Evolutionary conservation across 306 rosid species (phyloP).

Genomic region (Cicer arietinum): DNA sequence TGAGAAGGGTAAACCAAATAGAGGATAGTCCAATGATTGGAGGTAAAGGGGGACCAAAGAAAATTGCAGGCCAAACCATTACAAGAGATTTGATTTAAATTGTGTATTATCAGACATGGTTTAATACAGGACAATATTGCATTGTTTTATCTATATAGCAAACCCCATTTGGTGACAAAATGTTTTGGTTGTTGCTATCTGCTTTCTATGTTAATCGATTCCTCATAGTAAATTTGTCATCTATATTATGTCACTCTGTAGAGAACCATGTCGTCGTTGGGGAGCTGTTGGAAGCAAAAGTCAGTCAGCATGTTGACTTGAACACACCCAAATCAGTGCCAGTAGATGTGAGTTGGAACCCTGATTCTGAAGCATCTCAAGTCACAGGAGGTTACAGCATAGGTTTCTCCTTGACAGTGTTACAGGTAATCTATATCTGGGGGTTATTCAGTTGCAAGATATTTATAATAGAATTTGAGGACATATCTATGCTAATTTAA

Average conservation of each 20-base stretch:
- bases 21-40: constrained; percentile 2
- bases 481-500: constrained; percentile 7
- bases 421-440: constrained; percentile 68
- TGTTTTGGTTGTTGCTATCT: constrained; percentile 22
- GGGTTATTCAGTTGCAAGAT: constrained; percentile 31
- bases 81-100: constrained; percentile 11
- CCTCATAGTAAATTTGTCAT: constrained; percentile 41
- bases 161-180: not conserved
- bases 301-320: constrained; percentile 66
- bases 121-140: constrained; percentile 2
- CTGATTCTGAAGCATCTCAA: constrained; percentile 90
- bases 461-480: constrained; percentile 27
- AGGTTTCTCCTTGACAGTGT: constrained; percentile 92
- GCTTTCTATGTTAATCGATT: constrained; percentile 27
- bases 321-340: constrained; percentile 80
- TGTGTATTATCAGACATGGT: not conserved
- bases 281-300: constrained; percentile 87
- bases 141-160: constrained; percentile 1
- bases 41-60: constrained; percentile 3
- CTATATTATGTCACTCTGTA: constrained; percentile 48
- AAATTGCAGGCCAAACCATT: constrained; percentile 13
- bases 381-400: constrained; percentile 94
- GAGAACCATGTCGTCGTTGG: constrained; percentile 97
- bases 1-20: not conserved
- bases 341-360: constrained; percentile 70